Base-by-base conservation (phyloP, 441 rosid species). In the Flueggea neowawraea region DNA sequence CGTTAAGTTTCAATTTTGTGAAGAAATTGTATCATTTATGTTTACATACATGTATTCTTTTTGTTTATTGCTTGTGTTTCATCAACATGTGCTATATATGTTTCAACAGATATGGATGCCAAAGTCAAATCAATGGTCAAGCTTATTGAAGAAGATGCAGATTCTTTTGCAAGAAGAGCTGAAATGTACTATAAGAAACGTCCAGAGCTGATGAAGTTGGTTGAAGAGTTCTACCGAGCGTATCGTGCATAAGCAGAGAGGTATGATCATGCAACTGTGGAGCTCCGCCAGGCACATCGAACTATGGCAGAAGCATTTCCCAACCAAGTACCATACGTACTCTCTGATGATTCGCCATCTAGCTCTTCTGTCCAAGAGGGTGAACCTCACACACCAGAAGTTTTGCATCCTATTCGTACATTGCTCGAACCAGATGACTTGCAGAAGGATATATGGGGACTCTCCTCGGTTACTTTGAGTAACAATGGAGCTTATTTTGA, bases 111-210 rank as follows among this genome's bases (percentile, higher is more conserved):
- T 79, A 95, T 95, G 98, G 98, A 95, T 79, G 75, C 83, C 53
- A 95, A 92, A 71, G 97, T 95, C 57, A 95, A 88, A 62, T 90
- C 90, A 58, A 95, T 95, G 99, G 90, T 95, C 78, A 95, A 84
- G 79, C 91, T 95, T 72, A 87, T 92, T 39, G 99, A 95, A 82
- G 97, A 95, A 79, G 99, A 95, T 81, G 99, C 98, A 36, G 99
- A 95, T 67, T 90, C 99, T 16, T 95, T 95, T 73, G 99, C 99
- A 61, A 84, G 96, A 75, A 83, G 98, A 77, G 99, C 99, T 54
- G 99, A 95, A 68, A 90, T 95, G 99, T 94, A 91, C 74, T 94
- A 91, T 65, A 94, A 89, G 78, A 87, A 95, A 76, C 89, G 99
- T 36, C 98, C 98, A 45, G 98, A 95, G 70, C 83, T 95, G 65